These are phyloP conservation scores for Arthrinium puccinioides DNA, from an alignment of 2,329 filamentous ascomycete genomes.

Conservation along the genomic window DNA sequence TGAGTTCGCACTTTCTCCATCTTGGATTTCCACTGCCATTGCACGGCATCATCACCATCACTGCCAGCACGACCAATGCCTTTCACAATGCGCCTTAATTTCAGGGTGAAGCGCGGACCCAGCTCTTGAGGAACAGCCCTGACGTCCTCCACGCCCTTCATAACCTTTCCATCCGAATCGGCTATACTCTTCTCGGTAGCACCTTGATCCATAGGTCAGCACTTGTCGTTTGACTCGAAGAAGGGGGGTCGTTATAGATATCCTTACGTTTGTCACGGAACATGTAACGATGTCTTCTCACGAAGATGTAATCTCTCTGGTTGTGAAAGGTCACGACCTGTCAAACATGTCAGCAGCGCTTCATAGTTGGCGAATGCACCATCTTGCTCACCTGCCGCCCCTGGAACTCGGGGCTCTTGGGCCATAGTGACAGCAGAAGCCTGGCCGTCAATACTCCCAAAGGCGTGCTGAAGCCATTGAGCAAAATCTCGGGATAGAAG, in stretches of 20 bases:
- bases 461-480: constrained; percentile 94
- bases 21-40: constrained; percentile 94
- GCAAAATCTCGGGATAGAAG: constrained; percentile 81
- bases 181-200: constrained; percentile 61
- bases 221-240: background rate
- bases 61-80: constrained; percentile 67
- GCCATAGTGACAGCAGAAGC: constrained; percentile 75
- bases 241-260: background rate
- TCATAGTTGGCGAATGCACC: no score
- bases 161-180: constrained; percentile 71
- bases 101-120: constrained; percentile 56
- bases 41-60: constrained; percentile 65
- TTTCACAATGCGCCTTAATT: constrained; percentile 84
- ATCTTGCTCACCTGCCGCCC: constrained; percentile 63
- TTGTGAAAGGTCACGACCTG: constrained; percentile 73
- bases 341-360: background rate
- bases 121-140: constrained; percentile 85
- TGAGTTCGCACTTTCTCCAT: constrained; percentile 93
- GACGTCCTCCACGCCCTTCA: constrained; percentile 80
- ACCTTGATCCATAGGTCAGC: constrained; percentile 24
- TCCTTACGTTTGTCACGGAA: constrained; percentile 78
- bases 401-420: constrained; percentile 71
- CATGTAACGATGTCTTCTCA: constrained; percentile 82
- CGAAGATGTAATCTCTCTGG: constrained; percentile 65
- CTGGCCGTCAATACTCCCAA: constrained; percentile 82